A percentile compares a stretch with the other conserved stretches of the same genome.
phyloP scores from a whole-genome alignment of 345 rosid genomes.

The Dipteronia dyeriana region DNA sequence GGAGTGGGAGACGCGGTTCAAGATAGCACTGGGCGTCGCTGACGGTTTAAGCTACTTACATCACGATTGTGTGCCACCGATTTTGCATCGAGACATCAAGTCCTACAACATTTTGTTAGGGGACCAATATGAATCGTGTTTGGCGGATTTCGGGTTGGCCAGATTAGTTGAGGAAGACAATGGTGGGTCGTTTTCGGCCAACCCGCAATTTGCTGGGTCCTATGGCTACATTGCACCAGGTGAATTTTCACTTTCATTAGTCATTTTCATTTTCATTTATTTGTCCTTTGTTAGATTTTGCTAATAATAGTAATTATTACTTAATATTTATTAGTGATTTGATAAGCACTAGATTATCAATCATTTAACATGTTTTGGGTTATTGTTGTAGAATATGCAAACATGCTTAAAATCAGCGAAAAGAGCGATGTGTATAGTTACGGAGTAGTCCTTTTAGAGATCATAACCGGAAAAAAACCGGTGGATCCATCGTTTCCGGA shows the following conservation, averaged over 20 bases:
- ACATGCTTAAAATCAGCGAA: slow-evolving; percentile 59
- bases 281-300: background rate
- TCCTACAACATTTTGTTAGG: slow-evolving; percentile 73
- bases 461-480: slow-evolving; percentile 75
- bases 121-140: slow-evolving; percentile 59
- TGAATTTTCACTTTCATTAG: slow-evolving; percentile 21
- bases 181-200: slow-evolving; percentile 42
- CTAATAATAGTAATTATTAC: background rate
- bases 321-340: no score
- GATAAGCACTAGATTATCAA: no score
- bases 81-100: slow-evolving; percentile 87
- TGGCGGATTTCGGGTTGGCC: slow-evolving; percentile 91
- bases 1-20: slow-evolving; percentile 74
- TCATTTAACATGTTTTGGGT: background rate
- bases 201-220: slow-evolving; percentile 78
- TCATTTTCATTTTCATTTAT: background rate
- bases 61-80: slow-evolving; percentile 81
- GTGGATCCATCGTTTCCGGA: slow-evolving; percentile 73
- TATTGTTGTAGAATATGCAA: slow-evolving; percentile 60
- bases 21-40: slow-evolving; percentile 72
- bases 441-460: slow-evolving; percentile 81
- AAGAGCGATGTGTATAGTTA: slow-evolving; percentile 84
- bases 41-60: slow-evolving; percentile 84
- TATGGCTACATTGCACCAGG: slow-evolving; percentile 98
- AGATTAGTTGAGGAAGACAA: slow-evolving; percentile 56